Evolutionary conservation across 306 rosid genomes (phyloP).

Genomic region (Citrullus colocynthis): DNA sequence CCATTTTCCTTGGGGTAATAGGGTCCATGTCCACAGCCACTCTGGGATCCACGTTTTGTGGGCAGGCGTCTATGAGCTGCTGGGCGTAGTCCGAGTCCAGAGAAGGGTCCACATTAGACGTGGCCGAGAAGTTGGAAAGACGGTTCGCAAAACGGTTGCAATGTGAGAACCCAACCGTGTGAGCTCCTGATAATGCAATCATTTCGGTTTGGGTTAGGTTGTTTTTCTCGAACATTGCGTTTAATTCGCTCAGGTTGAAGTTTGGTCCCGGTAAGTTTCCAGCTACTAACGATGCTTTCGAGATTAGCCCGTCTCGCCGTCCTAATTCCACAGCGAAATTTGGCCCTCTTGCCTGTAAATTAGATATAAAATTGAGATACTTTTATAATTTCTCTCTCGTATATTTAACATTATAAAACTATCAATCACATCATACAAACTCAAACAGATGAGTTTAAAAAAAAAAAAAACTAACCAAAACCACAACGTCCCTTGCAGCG

Average conservation of each 20-base stretch:
- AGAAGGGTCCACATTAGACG: constrained; percentile 32
- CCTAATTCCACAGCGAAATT: constrained; percentile 59
- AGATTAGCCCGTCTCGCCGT: constrained; percentile 54
- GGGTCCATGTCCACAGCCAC: constrained; percentile 24
- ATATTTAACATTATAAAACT: too few species aligned
- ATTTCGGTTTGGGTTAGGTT: constrained; percentile 30
- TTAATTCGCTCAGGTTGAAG: constrained; percentile 29
- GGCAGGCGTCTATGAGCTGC: constrained; percentile 17
- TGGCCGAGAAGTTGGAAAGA: constrained; percentile 16
- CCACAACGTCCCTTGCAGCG: constrained; percentile 68
- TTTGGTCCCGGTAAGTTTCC: constrained; percentile 44
- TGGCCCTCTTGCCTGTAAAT: constrained; percentile 52
- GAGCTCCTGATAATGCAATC: constrained; percentile 57
- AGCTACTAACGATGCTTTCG: constrained; percentile 37
- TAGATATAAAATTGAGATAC: too few species aligned
- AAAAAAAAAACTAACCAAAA: constrained; percentile 26
- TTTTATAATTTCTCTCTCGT: too few species aligned
- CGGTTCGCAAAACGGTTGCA: constrained; percentile 38
- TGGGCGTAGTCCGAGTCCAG: constrained; percentile 20
- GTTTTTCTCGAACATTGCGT: constrained; percentile 21
- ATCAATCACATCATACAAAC: too few species aligned
- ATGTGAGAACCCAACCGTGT: constrained; percentile 49
- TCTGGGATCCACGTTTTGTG: constrained; percentile 21
- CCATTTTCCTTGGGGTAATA: constrained; percentile 15
- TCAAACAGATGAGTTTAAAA: neutral